Evolutionary conservation across 306 rosid species (phyloP).

Genomic region (Castanopsis chinensis): DNA sequence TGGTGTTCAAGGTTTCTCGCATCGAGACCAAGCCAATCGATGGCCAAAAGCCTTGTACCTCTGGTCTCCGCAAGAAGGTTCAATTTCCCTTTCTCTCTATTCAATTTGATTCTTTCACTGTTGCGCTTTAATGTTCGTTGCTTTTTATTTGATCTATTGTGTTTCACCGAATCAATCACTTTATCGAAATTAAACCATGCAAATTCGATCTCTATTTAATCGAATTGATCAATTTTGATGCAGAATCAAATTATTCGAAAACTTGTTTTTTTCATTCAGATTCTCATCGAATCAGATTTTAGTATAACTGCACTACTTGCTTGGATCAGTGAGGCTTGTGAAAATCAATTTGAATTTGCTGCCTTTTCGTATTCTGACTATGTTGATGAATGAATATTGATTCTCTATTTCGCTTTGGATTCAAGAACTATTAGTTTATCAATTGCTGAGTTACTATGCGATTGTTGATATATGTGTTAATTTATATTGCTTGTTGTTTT

Average conservation of each 20-base stretch:
- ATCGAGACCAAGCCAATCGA: conserved; percentile 69
- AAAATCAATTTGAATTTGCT: not conserved
- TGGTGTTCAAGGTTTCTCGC: conserved; percentile 57
- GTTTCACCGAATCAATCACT: conserved; percentile 18
- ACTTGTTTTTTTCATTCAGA: not conserved
- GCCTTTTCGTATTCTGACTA: too few species aligned
- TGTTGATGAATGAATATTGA: not conserved
- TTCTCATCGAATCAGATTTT: conserved; percentile 25
- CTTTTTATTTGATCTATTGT: conserved; percentile 1
- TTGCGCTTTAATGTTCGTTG: not conserved
- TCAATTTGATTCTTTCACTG: not conserved
- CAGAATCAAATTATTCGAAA: not conserved
- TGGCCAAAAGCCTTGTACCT: conserved; percentile 99
- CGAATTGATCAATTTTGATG: conserved; percentile 9
- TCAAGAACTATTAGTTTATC: not conserved
- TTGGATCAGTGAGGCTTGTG: not conserved
- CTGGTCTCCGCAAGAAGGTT: conserved; percentile 99
- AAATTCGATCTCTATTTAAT: conserved; percentile 31
- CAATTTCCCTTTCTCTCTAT: not conserved
- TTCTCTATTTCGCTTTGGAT: not conserved
- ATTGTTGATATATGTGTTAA: not conserved
- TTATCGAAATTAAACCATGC: conserved; percentile 1
- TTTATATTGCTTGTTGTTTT: not conserved
- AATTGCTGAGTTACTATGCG: not conserved
- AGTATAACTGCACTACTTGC: not conserved